Conservation (phyloP, 345 rosid species). For the Populus nigra region DNA sequence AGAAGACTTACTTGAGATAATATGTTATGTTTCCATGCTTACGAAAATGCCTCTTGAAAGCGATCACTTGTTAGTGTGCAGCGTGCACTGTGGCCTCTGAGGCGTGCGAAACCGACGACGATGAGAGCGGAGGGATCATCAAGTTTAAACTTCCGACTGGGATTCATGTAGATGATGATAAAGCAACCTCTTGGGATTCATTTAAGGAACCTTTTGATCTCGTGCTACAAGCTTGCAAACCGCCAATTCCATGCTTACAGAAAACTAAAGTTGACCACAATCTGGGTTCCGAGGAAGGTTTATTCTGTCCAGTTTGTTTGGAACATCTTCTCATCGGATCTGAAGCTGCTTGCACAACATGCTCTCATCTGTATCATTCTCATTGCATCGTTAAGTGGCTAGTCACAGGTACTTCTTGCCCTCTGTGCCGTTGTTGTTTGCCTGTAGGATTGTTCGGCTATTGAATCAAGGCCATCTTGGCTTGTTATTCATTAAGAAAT, state of each 20-base stretch:
- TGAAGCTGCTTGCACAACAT: neutral
- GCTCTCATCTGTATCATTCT: neutral
- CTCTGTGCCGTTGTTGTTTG: neutral
- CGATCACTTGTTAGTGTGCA: neutral
- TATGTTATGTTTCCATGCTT: neutral
- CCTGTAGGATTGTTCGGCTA: neutral
- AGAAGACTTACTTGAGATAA: neutral
- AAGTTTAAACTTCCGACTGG: neutral
- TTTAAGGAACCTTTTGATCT: neutral
- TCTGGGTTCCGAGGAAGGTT: neutral
- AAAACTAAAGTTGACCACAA: neutral
- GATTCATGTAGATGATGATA: neutral
- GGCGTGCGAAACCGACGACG: too few species aligned
- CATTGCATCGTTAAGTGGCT: too few species aligned
- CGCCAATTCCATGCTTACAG: neutral
- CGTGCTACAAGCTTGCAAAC: neutral
- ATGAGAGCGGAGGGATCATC: neutral
- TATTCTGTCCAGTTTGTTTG: neutral
- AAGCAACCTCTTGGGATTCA: neutral
- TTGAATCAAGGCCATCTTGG: neutral
- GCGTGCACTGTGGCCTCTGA: neutral
- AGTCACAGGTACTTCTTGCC: neutral
- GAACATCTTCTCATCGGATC: neutral
- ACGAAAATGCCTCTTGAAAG: neutral
- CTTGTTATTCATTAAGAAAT: neutral